Evolutionary conservation across 768 basidiomycete genomes (phyloP).

Genomic region (Melanogaster broomeanus): DNA sequence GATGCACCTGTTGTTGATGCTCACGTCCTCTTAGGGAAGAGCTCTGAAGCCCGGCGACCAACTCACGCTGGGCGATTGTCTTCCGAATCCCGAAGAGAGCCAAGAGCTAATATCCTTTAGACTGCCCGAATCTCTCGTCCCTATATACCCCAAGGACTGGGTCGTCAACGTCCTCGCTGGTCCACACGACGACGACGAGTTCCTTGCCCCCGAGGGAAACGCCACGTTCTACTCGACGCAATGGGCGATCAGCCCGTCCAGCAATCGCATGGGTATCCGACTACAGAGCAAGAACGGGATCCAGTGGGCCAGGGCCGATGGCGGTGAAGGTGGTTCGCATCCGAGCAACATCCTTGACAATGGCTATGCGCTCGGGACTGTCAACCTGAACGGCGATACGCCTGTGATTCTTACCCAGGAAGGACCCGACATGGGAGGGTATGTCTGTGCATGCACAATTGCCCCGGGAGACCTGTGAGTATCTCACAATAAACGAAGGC

Average conservation of each 20-base stretch:
- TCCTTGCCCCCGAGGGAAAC: conserved; percentile 50
- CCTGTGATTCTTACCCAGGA: conserved; percentile 66
- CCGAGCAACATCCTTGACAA: conserved; percentile 69
- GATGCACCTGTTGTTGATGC: conserved; percentile 4
- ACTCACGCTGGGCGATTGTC: conserved; percentile 40
- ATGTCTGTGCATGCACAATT: conserved; percentile 57
- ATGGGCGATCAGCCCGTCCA: conserved; percentile 57
- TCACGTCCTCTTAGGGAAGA: conserved; percentile 43
- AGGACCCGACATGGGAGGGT: conserved; percentile 65
- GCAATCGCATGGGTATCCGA: conserved; percentile 66
- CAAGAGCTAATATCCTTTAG: not conserved
- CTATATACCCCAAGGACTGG: conserved; percentile 51
- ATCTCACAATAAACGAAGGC: not conserved
- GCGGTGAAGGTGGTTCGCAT: conserved; percentile 70
- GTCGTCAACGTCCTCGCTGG: conserved; percentile 56
- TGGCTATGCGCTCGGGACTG: conserved; percentile 52
- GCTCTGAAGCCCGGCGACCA: conserved; percentile 52
- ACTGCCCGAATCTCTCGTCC: conserved; percentile 36
- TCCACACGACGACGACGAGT: conserved; percentile 62
- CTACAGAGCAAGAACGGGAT: conserved; percentile 48
- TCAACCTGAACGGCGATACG: conserved; percentile 71
- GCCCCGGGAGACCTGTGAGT: conserved; percentile 52
- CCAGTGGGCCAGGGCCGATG: conserved; percentile 53
- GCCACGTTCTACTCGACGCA: conserved; percentile 49
- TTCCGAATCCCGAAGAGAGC: conserved; percentile 19